A percentile compares a stretch with the other conserved stretches of the same genome.
These are phyloP conservation scores for Radiomyces spectabilis DNA, from an alignment of 192 early-diverging fungal genomes.

Conservation along the genomic window DNA sequence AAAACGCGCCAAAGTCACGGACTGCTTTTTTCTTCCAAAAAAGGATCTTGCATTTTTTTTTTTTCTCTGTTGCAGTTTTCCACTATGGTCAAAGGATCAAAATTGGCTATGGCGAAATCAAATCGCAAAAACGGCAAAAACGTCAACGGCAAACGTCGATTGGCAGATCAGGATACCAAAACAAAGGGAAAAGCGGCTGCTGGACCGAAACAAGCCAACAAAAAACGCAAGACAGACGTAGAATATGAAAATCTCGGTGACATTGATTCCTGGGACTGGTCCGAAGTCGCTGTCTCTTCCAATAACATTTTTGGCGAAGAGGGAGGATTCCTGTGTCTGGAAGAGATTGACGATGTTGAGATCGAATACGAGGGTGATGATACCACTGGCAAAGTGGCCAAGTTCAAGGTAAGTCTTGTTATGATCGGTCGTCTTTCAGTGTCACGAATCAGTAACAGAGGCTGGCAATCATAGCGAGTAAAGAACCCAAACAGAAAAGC, in stretches of 20 bases:
- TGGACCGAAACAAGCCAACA: too few species aligned
- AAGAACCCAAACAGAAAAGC: conserved; percentile 14
- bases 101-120: too few species aligned
- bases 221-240: too few species aligned
- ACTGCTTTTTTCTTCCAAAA: too few species aligned
- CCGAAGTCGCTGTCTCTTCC: conserved; percentile 36
- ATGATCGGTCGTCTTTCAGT: not conserved
- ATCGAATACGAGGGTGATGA: conserved; percentile 61
- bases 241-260: conserved; percentile 26
- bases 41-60: too few species aligned
- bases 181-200: too few species aligned
- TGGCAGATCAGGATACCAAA: too few species aligned
- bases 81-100: too few species aligned
- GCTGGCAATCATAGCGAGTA: not conserved
- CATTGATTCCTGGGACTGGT: conserved; percentile 54
- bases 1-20: too few species aligned
- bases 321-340: conserved; percentile 75
- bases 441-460: not conserved
- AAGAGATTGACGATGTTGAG: conserved; percentile 83
- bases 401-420: conserved; percentile 52
- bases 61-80: too few species aligned
- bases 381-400: conserved; percentile 56
- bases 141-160: too few species aligned
- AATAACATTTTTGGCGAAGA: conserved; percentile 53
- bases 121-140: too few species aligned